Conservation (phyloP, 2,329 filamentous ascomycete species). For the Colletotrichum gigasporum region DNA sequence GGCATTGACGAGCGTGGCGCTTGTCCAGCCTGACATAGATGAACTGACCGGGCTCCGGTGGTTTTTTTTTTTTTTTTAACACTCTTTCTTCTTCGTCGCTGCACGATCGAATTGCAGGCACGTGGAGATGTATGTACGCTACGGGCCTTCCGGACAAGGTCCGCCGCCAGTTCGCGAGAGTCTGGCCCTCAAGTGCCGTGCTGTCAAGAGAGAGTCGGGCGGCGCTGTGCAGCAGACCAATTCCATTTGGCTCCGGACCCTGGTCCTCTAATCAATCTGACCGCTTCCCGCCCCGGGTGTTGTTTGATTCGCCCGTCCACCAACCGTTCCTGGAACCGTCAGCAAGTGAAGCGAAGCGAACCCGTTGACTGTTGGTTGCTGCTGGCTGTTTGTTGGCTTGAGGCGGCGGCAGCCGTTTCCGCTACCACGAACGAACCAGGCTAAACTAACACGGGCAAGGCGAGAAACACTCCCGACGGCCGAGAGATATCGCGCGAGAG, state of each 20-base stretch:
- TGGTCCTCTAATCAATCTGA: constrained; percentile 9
- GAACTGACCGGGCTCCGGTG: neutral
- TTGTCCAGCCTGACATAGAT: constrained; percentile 26
- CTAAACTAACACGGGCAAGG: neutral
- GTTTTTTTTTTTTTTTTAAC: neutral
- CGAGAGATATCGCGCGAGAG: neutral
- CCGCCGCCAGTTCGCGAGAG: constrained; percentile 8
- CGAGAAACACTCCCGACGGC: neutral
- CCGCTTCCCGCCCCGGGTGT: neutral
- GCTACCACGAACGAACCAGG: neutral
- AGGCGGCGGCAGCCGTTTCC: constrained; percentile 3
- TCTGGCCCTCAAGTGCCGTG: constrained; percentile 17
- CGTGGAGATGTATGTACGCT: constrained; percentile 11
- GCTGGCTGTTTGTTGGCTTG: constrained; percentile 9
- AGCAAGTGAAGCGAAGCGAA: neutral
- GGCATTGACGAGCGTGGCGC: constrained; percentile 28
- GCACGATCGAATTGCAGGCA: constrained; percentile 18
- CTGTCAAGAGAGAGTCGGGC: constrained; percentile 10
- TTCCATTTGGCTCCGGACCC: constrained; percentile 1
- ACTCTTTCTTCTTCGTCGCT: neutral
- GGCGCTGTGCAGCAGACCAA: constrained; percentile 20
- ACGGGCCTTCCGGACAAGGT: constrained; percentile 20
- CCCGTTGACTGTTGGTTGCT: neutral
- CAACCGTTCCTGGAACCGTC: neutral
- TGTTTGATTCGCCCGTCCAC: neutral